Conservation (phyloP, 306 rosid species). For the Luffa aegyptiaca region DNA sequence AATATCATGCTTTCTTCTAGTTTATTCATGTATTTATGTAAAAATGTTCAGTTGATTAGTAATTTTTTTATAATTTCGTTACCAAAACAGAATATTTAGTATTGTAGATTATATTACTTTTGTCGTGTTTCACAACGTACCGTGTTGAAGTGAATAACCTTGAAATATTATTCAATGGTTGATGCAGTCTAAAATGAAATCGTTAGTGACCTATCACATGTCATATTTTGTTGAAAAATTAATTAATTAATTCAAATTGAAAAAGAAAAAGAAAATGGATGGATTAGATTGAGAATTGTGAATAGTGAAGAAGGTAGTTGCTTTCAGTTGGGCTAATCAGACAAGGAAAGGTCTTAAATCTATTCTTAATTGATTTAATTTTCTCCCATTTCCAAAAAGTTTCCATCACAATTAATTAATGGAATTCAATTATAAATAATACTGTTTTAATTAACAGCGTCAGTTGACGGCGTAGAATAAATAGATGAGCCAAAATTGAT, state of each 20-base stretch:
- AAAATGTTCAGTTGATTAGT: no score
- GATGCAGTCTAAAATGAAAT: neutral
- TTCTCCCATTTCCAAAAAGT: neutral
- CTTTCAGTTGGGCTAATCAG: slow-evolving; percentile 6
- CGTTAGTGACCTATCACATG: neutral
- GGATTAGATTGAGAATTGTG: neutral
- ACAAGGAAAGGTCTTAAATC: slow-evolving; percentile 13
- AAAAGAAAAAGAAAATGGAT: neutral
- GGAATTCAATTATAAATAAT: neutral
- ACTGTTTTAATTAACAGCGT: neutral
- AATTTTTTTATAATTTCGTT: no score
- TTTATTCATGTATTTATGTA: no score
- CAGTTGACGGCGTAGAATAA: neutral
- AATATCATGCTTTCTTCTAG: no score
- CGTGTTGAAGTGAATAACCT: neutral
- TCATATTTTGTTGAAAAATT: neutral
- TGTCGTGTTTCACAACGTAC: no score
- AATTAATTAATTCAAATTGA: neutral
- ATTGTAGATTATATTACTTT: no score
- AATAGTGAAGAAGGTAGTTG: slow-evolving; percentile 1
- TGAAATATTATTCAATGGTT: neutral
- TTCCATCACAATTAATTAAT: neutral
- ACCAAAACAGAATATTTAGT: no score
- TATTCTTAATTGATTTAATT: neutral
- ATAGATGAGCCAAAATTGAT: neutral